Conservation (phyloP, 2,329 filamentous ascomycete species). For the Fusarium udum region DNA sequence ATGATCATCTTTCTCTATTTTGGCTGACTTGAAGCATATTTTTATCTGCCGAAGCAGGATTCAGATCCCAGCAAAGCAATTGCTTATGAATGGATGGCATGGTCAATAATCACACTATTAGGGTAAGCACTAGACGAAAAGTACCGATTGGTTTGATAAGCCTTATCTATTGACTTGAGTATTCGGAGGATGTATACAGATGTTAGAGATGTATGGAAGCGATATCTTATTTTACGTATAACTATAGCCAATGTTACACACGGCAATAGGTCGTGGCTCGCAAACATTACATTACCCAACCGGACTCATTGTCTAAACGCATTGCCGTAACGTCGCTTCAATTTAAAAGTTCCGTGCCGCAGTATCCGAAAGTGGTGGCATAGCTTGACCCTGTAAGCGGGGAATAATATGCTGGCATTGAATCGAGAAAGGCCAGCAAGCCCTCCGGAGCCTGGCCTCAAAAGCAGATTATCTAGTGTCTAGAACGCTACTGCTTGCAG, state of each 20-base stretch:
- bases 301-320: rapidly evolving
- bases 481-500: rapidly evolving
- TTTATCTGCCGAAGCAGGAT: not conserved
- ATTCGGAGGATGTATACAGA: no score
- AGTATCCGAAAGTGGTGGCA: not conserved
- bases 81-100: not conserved
- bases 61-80: not conserved
- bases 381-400: not conserved
- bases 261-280: not conserved
- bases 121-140: not conserved
- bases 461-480: no score
- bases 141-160: not conserved
- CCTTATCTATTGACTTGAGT: not conserved
- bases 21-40: rapidly evolving
- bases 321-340: not conserved
- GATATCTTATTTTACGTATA: not conserved
- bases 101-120: not conserved
- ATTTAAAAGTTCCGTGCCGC: not conserved
- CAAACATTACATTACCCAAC: no score
- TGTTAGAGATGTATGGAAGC: not conserved
- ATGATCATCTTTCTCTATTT: not conserved
- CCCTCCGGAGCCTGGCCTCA: no score
- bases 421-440: not conserved
- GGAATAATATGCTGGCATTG: no score
- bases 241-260: not conserved